Percentiles rank a stretch among this genome's conserved stretches.
Evolutionary conservation across 805 yeast species (phyloP).

Genomic region (Kodamaea sagamina): DNA sequence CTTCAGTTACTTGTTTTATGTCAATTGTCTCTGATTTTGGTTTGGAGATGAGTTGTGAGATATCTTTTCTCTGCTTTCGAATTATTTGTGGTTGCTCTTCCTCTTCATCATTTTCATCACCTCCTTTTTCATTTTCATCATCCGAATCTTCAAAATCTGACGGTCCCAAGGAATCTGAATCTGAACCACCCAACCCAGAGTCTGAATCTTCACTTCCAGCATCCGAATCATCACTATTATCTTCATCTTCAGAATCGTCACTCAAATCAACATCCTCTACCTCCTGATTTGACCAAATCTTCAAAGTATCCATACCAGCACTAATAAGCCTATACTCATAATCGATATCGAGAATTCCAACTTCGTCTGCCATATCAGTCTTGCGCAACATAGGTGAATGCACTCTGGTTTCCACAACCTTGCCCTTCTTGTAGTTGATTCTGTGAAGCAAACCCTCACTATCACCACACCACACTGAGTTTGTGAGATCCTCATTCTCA

Average conservation of each 20-base stretch:
- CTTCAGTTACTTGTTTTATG: conserved; percentile 21
- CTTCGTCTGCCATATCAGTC: conserved; percentile 62
- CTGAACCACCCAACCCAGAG: not conserved
- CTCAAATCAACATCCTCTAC: conserved; percentile 19
- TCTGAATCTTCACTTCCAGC: not conserved
- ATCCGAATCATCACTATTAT: conserved; percentile 14
- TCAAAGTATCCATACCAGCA: conserved; percentile 80
- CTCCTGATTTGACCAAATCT: conserved; percentile 64
- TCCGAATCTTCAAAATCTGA: conserved; percentile 15
- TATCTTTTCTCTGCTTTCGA: conserved; percentile 17
- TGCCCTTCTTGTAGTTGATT: conserved; percentile 65
- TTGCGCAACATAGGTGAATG: conserved; percentile 53
- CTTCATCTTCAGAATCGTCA: conserved; percentile 17
- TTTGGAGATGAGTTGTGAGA: conserved; percentile 16
- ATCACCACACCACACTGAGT: conserved; percentile 74
- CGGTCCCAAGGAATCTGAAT: conserved; percentile 13
- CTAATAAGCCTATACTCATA: conserved; percentile 74
- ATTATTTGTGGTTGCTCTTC: conserved; percentile 16
- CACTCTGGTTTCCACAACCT: conserved; percentile 60
- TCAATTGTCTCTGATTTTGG: conserved; percentile 23
- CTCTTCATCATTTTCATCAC: conserved; percentile 13
- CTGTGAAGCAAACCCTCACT: conserved; percentile 73
- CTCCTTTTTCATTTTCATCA: conserved; percentile 15
- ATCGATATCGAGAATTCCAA: conserved; percentile 75
- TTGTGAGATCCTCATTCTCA: conserved; percentile 46